Evolutionary conservation across 495 filamentous ascomycete genomes (phyloP).

Genomic region (Pyronema omphalodes): DNA sequence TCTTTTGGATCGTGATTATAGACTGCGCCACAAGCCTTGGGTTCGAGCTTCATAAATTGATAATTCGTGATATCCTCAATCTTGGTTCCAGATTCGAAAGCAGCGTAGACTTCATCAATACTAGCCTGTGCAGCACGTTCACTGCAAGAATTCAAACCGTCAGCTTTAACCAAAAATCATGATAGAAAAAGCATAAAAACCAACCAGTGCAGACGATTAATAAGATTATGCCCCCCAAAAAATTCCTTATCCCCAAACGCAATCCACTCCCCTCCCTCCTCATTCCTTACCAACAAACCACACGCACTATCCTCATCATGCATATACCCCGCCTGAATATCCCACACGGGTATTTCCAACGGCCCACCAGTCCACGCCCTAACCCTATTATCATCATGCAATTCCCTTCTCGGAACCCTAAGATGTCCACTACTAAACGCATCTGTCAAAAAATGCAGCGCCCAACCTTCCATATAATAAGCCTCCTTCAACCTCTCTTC

Average conservation of each 20-base stretch:
- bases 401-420: background rate
- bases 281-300: conserved; percentile 2
- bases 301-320: conserved; percentile 5
- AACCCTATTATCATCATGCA: background rate
- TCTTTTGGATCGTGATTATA: background rate
- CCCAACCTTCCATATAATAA: conserved; percentile 2
- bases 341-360: background rate
- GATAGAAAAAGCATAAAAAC: background rate
- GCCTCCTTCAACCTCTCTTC: background rate
- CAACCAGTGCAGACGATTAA: background rate
- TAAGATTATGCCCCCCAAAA: background rate
- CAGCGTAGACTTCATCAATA: background rate
- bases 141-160: background rate
- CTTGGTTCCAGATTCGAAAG: background rate
- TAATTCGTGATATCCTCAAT: too few species aligned
- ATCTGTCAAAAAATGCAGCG: conserved; percentile 5
- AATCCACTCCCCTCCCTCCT: conserved; percentile 1
- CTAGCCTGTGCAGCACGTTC: background rate
- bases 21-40: too few species aligned
- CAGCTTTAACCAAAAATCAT: background rate
- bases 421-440: conserved; percentile 7
- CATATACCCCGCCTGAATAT: background rate
- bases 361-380: background rate
- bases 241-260: conserved; percentile 3
- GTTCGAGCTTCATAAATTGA: too few species aligned